Base-by-base conservation (phyloP, 441 rosid genomes). In the Viola pubescens region DNA sequence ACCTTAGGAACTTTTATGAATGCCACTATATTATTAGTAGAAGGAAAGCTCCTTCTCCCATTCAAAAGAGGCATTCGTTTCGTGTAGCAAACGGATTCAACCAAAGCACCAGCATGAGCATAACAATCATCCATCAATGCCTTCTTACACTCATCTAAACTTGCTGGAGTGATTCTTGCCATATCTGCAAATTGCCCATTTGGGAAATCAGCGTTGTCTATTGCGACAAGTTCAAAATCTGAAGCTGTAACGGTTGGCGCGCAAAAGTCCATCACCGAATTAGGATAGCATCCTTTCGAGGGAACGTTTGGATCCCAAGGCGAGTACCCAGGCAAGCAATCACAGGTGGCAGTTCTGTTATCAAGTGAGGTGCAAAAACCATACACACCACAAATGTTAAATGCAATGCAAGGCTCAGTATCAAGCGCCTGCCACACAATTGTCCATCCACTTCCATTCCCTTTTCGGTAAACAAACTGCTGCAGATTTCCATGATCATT, bases 51-150 rank as follows among this genome's bases (percentile, higher is more conserved):
- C 39, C 63, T 64, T 59, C 79, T 73, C 44, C 56, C 82, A 59
- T 72, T 78, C 55, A 76, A 65, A 62, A 77, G 67, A 41, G 79
- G 79, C 70, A 70, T 52, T 51, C 72, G 67, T 68, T 78, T 75
- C 73, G 70, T 78, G 51, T 10, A 19, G 60, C 75, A 75, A 56
- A 12, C 39, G 59, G 62, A 43, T 3, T 3, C 62, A n/a, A 7
- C 40, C 63, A 65, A 62, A 9, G 70, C 72, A 9, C 52, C 75
- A 0, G 78, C 82, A 44, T 40, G 39, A 44, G 73, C 71, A 53
- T 64, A 72, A 57, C 79, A 75, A 64, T 78, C 75, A 0, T 26
- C 67, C 56, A 54, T 42, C 45, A 76, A 44, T 5, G 60, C 61
- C 13, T 61, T 55, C 48, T 16, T 59, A 65, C 82, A 78, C 7